Evolutionary conservation across 306 rosid genomes (phyloP).

Genomic region (Gillenia trifoliata): DNA sequence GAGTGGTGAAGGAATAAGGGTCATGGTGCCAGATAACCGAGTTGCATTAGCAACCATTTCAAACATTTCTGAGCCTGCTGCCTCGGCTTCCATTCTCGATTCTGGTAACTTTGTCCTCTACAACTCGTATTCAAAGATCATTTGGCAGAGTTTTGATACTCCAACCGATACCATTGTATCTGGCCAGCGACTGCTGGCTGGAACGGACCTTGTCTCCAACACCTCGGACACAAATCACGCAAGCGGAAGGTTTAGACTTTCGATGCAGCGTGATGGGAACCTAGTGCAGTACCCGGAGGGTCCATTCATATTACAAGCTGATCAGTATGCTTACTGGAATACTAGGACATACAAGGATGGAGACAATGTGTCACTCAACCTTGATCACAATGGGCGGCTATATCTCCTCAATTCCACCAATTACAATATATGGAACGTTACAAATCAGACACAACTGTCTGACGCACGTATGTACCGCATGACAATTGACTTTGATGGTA

Average conservation of each 20-base stretch:
- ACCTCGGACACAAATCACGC: background rate
- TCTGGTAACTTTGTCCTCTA: slow-evolving; percentile 30
- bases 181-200: background rate
- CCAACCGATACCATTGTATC: slow-evolving; percentile 27
- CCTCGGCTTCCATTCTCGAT: slow-evolving; percentile 23
- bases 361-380: background rate
- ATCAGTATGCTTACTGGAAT: background rate
- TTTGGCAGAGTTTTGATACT: slow-evolving; percentile 21
- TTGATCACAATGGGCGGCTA: slow-evolving; percentile 1
- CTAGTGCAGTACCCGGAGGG: background rate
- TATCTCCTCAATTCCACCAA: background rate
- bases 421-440: background rate
- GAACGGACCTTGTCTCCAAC: slow-evolving; percentile 5
- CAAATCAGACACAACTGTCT: background rate
- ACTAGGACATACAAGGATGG: background rate
- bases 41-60: background rate
- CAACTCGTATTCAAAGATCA: background rate
- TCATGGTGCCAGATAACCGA: background rate
- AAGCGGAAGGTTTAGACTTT: background rate
- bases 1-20: background rate
- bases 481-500: slow-evolving; percentile 6
- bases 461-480: background rate
- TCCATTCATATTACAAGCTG: rapidly evolving
- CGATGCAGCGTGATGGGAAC: background rate
- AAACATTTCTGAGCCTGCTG: background rate